A percentile compares a stretch with the other conserved stretches of the same genome.
Conservation (phyloP, 495 filamentous ascomycete genomes). For the Tuber borchii region DNA sequence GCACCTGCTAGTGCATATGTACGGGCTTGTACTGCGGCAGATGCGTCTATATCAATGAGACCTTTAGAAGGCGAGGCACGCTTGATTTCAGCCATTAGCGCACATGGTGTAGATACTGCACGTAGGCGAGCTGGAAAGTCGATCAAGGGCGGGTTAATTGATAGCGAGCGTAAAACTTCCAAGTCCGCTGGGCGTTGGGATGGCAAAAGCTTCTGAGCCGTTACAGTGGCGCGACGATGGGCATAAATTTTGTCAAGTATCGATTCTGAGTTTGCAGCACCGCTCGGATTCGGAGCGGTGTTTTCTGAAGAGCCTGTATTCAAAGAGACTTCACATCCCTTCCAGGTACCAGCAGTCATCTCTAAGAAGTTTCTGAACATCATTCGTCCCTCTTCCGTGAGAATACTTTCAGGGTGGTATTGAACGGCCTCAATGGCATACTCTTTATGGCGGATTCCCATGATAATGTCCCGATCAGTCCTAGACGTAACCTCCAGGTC, state of each 20-base stretch:
- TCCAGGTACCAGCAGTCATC: constrained; percentile 85
- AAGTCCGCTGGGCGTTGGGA: constrained; percentile 78
- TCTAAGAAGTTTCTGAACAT: constrained; percentile 91
- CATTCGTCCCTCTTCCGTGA: constrained; percentile 75
- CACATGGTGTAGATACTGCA: constrained; percentile 53
- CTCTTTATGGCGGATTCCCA: constrained; percentile 92
- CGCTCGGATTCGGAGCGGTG: constrained; percentile 29
- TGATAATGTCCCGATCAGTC: constrained; percentile 79
- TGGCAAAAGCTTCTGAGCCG: constrained; percentile 75
- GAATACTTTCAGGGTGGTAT: constrained; percentile 95
- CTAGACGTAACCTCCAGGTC: constrained; percentile 88
- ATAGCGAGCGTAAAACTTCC: constrained; percentile 77
- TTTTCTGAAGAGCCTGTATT: constrained; percentile 42
- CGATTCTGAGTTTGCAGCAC: constrained; percentile 34
- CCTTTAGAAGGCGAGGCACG: constrained; percentile 94
- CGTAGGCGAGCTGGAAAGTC: constrained; percentile 72
- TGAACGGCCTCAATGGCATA: constrained; percentile 87
- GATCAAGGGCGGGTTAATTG: constrained; percentile 77
- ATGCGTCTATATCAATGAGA: constrained; percentile 76
- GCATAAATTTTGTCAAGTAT: constrained; percentile 91
- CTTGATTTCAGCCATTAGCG: constrained; percentile 93
- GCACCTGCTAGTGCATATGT: constrained; percentile 91
- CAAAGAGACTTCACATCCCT: constrained; percentile 58
- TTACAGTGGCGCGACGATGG: constrained; percentile 68
- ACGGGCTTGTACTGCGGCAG: constrained; percentile 81